Percentiles rank a stretch among this genome's conserved stretches.
These are phyloP conservation scores for Panicum miliaceum DNA, from an alignment of 176 grass and related monocot genomes.

Conservation along the genomic window DNA sequence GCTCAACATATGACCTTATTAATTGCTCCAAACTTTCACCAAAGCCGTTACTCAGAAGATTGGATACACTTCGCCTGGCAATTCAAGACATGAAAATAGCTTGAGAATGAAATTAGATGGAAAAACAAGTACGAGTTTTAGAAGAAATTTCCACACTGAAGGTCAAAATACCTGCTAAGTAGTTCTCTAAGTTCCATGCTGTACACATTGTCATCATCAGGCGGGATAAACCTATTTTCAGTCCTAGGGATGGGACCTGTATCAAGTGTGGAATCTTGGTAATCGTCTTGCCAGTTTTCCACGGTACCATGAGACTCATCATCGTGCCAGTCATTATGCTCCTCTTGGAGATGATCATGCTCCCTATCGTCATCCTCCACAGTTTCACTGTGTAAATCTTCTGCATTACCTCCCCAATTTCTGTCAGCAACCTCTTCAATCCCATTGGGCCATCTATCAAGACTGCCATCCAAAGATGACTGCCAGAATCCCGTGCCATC, in stretches of 20 bases:
- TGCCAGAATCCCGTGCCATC: constrained; percentile 51
- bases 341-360: constrained; percentile 59
- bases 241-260: constrained; percentile 55
- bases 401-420: constrained; percentile 69
- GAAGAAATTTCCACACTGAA: constrained; percentile 7
- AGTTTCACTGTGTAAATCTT: constrained; percentile 56
- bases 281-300: constrained; percentile 89
- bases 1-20: constrained; percentile 91
- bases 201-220: constrained; percentile 95
- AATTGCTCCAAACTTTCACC: constrained; percentile 93
- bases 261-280: constrained; percentile 60
- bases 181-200: constrained; percentile 98
- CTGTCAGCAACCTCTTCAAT: constrained; percentile 56
- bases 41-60: constrained; percentile 96
- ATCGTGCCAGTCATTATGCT: constrained; percentile 70
- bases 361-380: constrained; percentile 50
- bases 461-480: constrained; percentile 56
- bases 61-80: constrained; percentile 93
- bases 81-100: constrained; percentile 27
- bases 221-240: constrained; percentile 75
- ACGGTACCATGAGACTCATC: constrained; percentile 73
- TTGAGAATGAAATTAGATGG: constrained; percentile 22
- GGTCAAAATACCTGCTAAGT: constrained; percentile 74
- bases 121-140: constrained; percentile 12
- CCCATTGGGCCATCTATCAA: constrained; percentile 63